A percentile compares a stretch with the other conserved stretches of the same genome.
Conservation (phyloP, 2,329 filamentous ascomycete species). For the Apiospora sp. region DNA sequence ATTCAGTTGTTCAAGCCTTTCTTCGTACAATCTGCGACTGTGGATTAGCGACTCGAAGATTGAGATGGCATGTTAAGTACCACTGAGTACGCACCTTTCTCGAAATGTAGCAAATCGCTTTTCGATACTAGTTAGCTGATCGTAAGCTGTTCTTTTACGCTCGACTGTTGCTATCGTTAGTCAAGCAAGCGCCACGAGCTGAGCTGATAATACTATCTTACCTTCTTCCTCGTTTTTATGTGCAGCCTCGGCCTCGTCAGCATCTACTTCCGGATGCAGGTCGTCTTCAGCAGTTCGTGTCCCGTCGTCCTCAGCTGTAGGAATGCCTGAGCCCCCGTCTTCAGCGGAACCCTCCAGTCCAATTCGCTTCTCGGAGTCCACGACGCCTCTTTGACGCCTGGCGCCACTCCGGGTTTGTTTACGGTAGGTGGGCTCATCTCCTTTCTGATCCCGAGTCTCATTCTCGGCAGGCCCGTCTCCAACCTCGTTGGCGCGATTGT, state of each 20-base stretch:
- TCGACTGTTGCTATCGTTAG: conserved; percentile 62
- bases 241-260: conserved; percentile 66
- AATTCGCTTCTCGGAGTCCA: conserved; percentile 22
- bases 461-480: conserved; percentile 33
- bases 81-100: conserved; percentile 66
- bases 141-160: conserved; percentile 80
- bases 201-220: conserved; percentile 42
- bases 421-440: conserved; percentile 35
- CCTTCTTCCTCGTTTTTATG: conserved; percentile 71
- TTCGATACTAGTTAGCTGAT: conserved; percentile 81
- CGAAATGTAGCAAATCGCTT: conserved; percentile 88
- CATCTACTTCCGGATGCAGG: conserved; percentile 60
- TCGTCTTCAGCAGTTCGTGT: conserved; percentile 63
- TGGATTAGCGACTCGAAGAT: background rate
- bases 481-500: conserved; percentile 23
- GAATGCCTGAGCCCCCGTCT: conserved; percentile 33
- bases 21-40: conserved; percentile 78
- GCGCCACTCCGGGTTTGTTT: conserved; percentile 46
- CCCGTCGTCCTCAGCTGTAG: conserved; percentile 49
- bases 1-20: conserved; percentile 84
- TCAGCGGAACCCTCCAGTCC: conserved; percentile 23
- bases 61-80: background rate
- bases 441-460: conserved; percentile 30
- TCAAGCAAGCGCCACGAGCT: background rate
- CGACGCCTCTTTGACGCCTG: conserved; percentile 42